Evolutionary conservation across 495 filamentous ascomycete species (phyloP).

Genomic region (Lasiosphaeris hirsuta): DNA sequence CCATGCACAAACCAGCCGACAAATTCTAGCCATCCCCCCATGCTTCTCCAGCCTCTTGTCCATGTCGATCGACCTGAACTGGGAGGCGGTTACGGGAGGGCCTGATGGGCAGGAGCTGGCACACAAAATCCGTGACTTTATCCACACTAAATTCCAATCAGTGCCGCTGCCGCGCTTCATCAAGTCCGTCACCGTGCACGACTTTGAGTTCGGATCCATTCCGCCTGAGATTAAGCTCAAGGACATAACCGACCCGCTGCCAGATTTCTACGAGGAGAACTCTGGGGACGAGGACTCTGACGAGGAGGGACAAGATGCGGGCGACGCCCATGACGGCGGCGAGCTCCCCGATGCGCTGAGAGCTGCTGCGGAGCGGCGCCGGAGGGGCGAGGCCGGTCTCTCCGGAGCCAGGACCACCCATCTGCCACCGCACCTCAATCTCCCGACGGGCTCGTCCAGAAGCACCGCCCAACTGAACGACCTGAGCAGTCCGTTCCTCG

Average conservation of each 20-base stretch:
- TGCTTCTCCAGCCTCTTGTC: slow-evolving; percentile 2
- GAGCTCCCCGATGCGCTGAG: slow-evolving; percentile 39
- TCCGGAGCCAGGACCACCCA: slow-evolving; percentile 6
- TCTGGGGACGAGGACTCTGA: slow-evolving; percentile 41
- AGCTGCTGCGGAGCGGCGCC: slow-evolving; percentile 40
- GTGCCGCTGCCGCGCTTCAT: slow-evolving; percentile 91
- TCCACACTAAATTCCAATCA: slow-evolving; percentile 92
- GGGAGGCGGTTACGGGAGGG: slow-evolving; percentile 86
- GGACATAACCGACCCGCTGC: slow-evolving; percentile 90
- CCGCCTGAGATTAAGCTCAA: slow-evolving; percentile 86
- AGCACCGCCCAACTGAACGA: slow-evolving; percentile 44
- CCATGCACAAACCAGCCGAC: too few relatives aligned
- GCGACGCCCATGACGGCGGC: slow-evolving; percentile 28
- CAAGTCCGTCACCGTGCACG: slow-evolving; percentile 88
- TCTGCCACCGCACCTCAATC: slow-evolving; percentile 36
- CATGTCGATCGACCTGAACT: slow-evolving; percentile 98
- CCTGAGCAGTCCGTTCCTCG: slow-evolving; percentile 60
- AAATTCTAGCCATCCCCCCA: not conserved
- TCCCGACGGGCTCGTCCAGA: slow-evolving; percentile 21
- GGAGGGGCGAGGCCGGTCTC: slow-evolving; percentile 26
- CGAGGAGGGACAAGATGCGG: slow-evolving; percentile 29
- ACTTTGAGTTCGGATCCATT: slow-evolving; percentile 86
- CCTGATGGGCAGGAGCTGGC: slow-evolving; percentile 81
- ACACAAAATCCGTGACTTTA: slow-evolving; percentile 82
- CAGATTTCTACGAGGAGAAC: slow-evolving; percentile 94